Conservation (phyloP, 441 rosid species). For the Bruguiera hainesii region DNA sequence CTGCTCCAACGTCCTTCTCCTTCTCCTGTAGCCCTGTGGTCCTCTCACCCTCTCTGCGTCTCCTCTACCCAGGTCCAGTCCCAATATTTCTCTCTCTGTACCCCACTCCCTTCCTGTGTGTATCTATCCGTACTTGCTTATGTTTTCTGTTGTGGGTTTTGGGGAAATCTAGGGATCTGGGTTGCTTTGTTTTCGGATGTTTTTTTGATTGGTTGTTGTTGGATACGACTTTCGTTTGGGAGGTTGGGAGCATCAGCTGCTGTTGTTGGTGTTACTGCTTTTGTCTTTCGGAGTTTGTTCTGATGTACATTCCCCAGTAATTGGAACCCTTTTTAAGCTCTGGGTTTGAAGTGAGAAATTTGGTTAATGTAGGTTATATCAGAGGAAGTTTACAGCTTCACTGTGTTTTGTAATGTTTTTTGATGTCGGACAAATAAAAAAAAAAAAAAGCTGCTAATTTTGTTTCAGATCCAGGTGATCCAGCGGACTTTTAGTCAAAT, state of each 20-base stretch:
- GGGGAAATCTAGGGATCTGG: slow-evolving; percentile 24
- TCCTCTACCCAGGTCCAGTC: slow-evolving; percentile 15
- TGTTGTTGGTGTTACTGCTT: neutral
- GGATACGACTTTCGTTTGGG: slow-evolving; percentile 16
- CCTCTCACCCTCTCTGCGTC: slow-evolving; percentile 14
- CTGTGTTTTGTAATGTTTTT: neutral
- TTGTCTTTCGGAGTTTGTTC: neutral
- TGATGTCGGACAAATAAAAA: too few species aligned
- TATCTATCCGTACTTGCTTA: neutral
- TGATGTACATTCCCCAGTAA: neutral
- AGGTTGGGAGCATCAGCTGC: neutral
- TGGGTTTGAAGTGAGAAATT: neutral
- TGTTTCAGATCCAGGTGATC: slow-evolving; percentile 39
- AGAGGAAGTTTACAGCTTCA: neutral
- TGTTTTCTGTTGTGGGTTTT: slow-evolving; percentile 8
- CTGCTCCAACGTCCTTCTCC: slow-evolving; percentile 40
- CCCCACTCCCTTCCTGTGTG: neutral
- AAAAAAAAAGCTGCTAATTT: neutral
- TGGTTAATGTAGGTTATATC: too few species aligned
- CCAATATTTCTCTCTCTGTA: neutral
- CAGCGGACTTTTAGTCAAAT: slow-evolving; percentile 17
- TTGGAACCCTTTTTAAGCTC: neutral
- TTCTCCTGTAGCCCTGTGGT: slow-evolving; percentile 4
- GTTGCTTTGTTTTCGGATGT: slow-evolving; percentile 9
- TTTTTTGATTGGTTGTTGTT: slow-evolving; percentile 22